Evolutionary conservation across 2,329 filamentous ascomycete species (phyloP).

Genomic region (Fusarium sp.): DNA sequence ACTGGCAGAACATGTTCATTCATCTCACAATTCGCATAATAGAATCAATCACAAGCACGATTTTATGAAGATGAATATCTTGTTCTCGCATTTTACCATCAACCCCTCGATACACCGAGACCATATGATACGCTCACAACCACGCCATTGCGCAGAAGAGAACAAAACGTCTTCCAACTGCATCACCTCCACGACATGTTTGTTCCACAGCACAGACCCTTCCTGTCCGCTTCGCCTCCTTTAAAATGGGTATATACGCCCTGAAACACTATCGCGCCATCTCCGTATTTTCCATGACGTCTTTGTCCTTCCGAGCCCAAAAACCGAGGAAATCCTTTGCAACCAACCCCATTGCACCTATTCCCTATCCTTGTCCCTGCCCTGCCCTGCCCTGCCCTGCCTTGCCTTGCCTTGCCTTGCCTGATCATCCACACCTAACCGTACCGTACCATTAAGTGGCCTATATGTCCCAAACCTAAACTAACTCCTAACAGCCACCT

Average conservation of each 20-base stretch:
- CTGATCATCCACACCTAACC: not conserved
- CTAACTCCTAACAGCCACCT: conserved; percentile 28
- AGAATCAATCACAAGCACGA: not conserved
- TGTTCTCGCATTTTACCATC: conserved; percentile 9
- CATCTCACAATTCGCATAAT: not conserved
- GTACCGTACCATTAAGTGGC: conserved; percentile 34
- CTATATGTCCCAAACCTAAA: conserved; percentile 28
- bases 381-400: not conserved
- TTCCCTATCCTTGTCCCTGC: not conserved
- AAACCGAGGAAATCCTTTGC: conserved; percentile 13
- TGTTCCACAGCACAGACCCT: conserved; percentile 5
- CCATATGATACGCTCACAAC: not conserved
- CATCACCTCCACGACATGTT: not conserved
- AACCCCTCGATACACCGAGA: not conserved
- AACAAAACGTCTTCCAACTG: conserved; percentile 4
- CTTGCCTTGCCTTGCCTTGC: not conserved
- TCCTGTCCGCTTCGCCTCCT: conserved; percentile 21
- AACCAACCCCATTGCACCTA: conserved; percentile 15
- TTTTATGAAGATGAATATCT: not conserved
- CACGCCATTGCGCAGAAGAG: not conserved
- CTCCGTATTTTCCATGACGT: conserved; percentile 7
- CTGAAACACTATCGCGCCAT: conserved; percentile 35
- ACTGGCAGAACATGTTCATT: not conserved
- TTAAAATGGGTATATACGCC: conserved; percentile 49
- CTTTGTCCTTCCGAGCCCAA: conserved; percentile 9